Percentiles rank a stretch among this genome's conserved stretches.
phyloP scores from a whole-genome alignment of 2,329 filamentous ascomycete genomes.

The Torrubiellomyces zombiae region DNA sequence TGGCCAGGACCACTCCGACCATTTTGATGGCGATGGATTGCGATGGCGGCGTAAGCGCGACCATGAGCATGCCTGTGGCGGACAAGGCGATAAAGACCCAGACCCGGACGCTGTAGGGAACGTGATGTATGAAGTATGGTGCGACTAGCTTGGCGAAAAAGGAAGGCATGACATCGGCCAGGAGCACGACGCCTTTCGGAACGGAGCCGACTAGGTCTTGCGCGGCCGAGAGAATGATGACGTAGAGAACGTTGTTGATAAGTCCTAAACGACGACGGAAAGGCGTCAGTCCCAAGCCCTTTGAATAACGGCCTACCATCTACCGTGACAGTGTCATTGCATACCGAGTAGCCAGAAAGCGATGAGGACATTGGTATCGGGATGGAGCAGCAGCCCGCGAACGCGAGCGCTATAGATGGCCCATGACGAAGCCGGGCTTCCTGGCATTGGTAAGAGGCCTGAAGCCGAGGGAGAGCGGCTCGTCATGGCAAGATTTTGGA shows the following conservation, averaged over 20 bases:
- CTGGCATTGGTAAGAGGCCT: conserved; percentile 38
- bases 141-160: conserved; percentile 78
- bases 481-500: conserved; percentile 14
- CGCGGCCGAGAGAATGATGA: conserved; percentile 87
- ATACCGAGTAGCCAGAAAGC: conserved; percentile 93
- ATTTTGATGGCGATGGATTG: conserved; percentile 59
- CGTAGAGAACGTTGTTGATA: conserved; percentile 96
- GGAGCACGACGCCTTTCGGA: conserved; percentile 82
- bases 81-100: conserved; percentile 60
- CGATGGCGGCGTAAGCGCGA: conserved; percentile 58
- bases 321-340: conserved; percentile 3
- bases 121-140: conserved; percentile 81
- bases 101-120: conserved; percentile 66
- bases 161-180: conserved; percentile 81
- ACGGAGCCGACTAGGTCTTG: conserved; percentile 87
- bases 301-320: no score
- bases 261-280: conserved; percentile 18
- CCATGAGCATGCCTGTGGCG: conserved; percentile 71
- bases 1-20: conserved; percentile 68
- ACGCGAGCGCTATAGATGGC: conserved; percentile 54
- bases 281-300: no score
- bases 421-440: conserved; percentile 50
- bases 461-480: conserved; percentile 23
- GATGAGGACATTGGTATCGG: conserved; percentile 53
- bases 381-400: conserved; percentile 43